phyloP scores from a whole-genome alignment of 306 rosid species.

The Lathyrus tuberosus region DNA sequence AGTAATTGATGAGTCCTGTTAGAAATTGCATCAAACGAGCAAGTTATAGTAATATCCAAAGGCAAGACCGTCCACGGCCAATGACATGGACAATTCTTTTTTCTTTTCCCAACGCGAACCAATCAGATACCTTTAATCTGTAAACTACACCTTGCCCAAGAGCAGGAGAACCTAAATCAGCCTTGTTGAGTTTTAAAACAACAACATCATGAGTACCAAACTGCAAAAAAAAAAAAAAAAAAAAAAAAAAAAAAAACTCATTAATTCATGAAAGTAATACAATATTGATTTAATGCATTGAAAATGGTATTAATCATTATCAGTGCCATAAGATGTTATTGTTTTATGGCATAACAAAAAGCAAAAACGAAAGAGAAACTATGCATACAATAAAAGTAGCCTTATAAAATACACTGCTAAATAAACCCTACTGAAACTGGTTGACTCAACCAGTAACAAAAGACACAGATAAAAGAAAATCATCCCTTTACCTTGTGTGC shows the following conservation, averaged over 20 bases:
- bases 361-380: slow-evolving; percentile 17
- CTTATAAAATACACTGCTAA: slow-evolving; percentile 1
- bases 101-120: slow-evolving; percentile 24
- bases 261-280: slow-evolving; percentile 27
- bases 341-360: background rate
- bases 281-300: slow-evolving; percentile 17
- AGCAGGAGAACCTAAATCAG: slow-evolving; percentile 89
- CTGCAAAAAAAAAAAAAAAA: slow-evolving; percentile 50
- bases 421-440: background rate
- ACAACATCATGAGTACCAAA: slow-evolving; percentile 92
- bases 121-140: slow-evolving; percentile 72
- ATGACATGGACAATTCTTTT: slow-evolving; percentile 16
- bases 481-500: slow-evolving; percentile 78
- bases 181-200: slow-evolving; percentile 87
- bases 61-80: slow-evolving; percentile 30
- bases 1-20: slow-evolving; percentile 90
- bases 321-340: background rate
- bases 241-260: slow-evolving; percentile 23
- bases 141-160: slow-evolving; percentile 99
- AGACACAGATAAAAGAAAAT: slow-evolving; percentile 9
- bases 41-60: slow-evolving; percentile 38
- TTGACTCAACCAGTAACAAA: slow-evolving; percentile 17
- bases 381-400: slow-evolving; percentile 2
- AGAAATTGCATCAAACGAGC: slow-evolving; percentile 40
- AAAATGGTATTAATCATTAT: slow-evolving; percentile 13